Percentiles rank a stretch among this genome's conserved stretches.
These are phyloP conservation scores for Colletotrichum caudatum DNA, from an alignment of 2,329 filamentous ascomycete genomes.

Conservation along the genomic window DNA sequence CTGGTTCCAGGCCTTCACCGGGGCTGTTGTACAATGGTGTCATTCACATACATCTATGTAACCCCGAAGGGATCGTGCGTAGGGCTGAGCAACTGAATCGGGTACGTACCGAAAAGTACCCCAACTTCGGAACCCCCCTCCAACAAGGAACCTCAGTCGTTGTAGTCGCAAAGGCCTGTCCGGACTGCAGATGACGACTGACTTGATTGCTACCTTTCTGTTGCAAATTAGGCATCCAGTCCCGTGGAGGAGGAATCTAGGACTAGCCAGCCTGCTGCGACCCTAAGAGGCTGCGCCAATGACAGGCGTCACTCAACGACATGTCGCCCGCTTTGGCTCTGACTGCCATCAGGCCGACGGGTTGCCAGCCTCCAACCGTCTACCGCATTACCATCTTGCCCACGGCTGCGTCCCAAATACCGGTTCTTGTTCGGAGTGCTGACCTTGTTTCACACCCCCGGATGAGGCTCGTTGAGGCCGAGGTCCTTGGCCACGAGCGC, in stretches of 20 bases:
- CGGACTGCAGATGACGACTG: background rate
- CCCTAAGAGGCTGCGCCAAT: conserved; percentile 18
- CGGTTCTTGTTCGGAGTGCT: too few species aligned
- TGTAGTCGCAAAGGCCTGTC: background rate
- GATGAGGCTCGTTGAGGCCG: conserved; percentile 13
- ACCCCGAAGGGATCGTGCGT: background rate
- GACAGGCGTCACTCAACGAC: background rate
- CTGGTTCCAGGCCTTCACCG: conserved; percentile 6
- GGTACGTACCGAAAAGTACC: conserved; percentile 31
- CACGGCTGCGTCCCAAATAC: conserved; percentile 7
- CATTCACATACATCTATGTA: background rate
- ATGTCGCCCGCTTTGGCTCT: conserved; percentile 11
- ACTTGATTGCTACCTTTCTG: background rate
- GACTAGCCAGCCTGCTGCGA: conserved; percentile 19
- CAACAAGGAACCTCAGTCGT: background rate
- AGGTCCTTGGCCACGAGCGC: conserved; percentile 6
- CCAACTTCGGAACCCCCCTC: conserved; percentile 5
- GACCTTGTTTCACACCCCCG: background rate
- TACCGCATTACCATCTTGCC: background rate
- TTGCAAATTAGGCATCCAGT: conserved; percentile 24
- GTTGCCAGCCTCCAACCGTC: conserved; percentile 11
- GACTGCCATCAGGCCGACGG: background rate
- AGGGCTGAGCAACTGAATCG: conserved; percentile 26
- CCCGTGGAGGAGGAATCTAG: conserved; percentile 12
- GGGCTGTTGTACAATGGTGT: background rate